Percentiles rank a stretch among this genome's conserved stretches.
phyloP scores from a whole-genome alignment of 108 stramenopile species.

The Nannochloropsis oceanica region DNA sequence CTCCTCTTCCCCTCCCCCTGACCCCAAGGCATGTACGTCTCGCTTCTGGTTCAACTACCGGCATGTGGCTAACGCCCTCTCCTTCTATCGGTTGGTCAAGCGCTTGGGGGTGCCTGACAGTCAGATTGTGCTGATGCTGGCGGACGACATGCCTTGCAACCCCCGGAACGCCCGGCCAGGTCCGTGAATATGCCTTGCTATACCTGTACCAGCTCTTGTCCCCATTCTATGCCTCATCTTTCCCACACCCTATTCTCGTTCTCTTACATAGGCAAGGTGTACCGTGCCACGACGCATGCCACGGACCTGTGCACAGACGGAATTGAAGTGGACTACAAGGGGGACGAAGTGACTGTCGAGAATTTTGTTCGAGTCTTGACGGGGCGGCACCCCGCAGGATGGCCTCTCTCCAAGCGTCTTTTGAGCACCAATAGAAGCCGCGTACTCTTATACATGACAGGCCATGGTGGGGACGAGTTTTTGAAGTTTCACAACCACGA shows the following conservation, averaged over 20 bases:
- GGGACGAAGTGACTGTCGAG: constrained; percentile 81
- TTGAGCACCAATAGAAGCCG: constrained; percentile 14
- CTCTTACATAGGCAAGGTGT: constrained; percentile 9
- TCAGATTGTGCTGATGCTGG: constrained; percentile 29
- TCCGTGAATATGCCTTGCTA: not conserved
- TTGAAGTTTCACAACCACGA: constrained; percentile 92
- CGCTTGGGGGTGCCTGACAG: constrained; percentile 27
- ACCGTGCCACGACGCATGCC: constrained; percentile 32
- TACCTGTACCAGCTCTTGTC: not conserved
- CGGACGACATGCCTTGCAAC: constrained; percentile 32
- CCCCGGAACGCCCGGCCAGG: not conserved
- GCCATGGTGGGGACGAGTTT: constrained; percentile 91
- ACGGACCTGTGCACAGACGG: constrained; percentile 46
- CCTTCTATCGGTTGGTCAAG: constrained; percentile 20
- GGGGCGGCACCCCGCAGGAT: constrained; percentile 1
- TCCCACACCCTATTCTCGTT: not conserved
- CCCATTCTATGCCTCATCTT: not conserved
- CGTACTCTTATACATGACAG: constrained; percentile 71
- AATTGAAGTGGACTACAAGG: constrained; percentile 72
- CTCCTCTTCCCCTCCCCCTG: not conserved
- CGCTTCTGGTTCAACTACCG: constrained; percentile 33
- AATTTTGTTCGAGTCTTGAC: constrained; percentile 57
- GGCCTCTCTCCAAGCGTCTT: constrained; percentile 23
- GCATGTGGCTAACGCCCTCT: constrained; percentile 29
- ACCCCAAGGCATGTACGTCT: constrained; percentile 17